Conservation (phyloP, 345 rosid species). For the Salix exigua region DNA sequence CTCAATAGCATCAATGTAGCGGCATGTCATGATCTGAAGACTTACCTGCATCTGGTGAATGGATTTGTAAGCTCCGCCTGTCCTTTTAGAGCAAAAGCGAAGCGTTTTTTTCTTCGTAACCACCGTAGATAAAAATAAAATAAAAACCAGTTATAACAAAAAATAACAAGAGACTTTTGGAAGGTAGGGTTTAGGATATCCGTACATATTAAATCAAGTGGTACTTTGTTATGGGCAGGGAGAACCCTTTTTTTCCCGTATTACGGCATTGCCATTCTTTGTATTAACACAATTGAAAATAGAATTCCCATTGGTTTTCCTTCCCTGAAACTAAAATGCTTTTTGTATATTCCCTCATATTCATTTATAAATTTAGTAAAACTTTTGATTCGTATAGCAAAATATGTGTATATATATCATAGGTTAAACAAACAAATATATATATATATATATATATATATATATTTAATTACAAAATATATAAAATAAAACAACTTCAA, state of each 20-base stretch:
- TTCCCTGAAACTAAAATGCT: not conserved
- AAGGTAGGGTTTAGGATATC: not conserved
- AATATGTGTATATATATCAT: too few species aligned
- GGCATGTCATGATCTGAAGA: constrained; percentile 24
- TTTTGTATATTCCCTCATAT: not conserved
- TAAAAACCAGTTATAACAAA: too few species aligned
- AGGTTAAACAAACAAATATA: too few species aligned
- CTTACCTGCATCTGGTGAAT: constrained; percentile 34
- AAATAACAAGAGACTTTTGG: too few species aligned
- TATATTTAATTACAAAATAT: too few species aligned
- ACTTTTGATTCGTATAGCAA: too few species aligned
- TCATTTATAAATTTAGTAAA: too few species aligned
- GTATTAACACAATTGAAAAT: not conserved
- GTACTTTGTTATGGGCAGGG: too few species aligned
- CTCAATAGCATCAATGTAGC: constrained; percentile 15
- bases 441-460: too few species aligned
- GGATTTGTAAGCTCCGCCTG: constrained; percentile 50
- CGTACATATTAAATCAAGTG: not conserved
- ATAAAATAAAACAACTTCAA: too few species aligned
- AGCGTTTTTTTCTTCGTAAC: constrained; percentile 12
- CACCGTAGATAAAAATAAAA: not conserved
- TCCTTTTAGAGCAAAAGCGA: constrained; percentile 41
- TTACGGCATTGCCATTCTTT: not conserved
- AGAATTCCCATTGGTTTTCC: not conserved
- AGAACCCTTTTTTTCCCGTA: too few species aligned